These are phyloP conservation scores for Erodium trifolium DNA, from an alignment of 441 rosid genomes.

Conservation along the genomic window DNA sequence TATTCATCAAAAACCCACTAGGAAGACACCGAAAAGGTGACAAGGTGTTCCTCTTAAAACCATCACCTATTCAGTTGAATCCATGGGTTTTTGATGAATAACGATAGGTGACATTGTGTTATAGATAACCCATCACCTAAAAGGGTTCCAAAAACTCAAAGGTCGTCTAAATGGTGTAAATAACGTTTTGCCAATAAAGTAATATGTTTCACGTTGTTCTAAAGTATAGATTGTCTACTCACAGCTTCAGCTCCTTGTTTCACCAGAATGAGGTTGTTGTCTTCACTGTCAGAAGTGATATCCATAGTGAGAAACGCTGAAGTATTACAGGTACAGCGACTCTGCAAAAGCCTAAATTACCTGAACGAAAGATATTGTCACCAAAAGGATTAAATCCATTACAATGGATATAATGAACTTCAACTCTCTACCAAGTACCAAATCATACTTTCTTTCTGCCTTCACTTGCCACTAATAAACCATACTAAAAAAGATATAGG, in stretches of 20 bases:
- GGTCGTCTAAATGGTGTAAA: too few species aligned
- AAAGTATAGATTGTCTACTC: slow-evolving; percentile 22
- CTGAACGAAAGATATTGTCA: background rate
- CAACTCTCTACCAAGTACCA: background rate
- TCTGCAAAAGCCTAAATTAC: background rate
- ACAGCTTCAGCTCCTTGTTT: slow-evolving; percentile 99
- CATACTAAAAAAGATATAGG: background rate
- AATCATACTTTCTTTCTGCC: too few species aligned
- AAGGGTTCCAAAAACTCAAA: too few species aligned
- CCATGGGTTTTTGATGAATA: too few species aligned
- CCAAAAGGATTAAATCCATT: background rate
- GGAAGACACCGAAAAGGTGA: too few species aligned
- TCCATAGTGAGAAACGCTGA: slow-evolving; percentile 31
- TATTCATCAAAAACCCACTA: too few species aligned
- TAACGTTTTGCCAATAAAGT: too few species aligned
- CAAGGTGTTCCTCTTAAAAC: too few species aligned
- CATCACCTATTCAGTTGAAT: too few species aligned
- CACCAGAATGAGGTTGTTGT: slow-evolving; percentile 43
- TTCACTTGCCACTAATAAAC: too few species aligned
- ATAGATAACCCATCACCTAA: too few species aligned
- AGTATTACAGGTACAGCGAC: background rate
- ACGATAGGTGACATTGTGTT: too few species aligned
- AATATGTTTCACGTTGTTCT: background rate
- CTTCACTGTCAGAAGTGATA: slow-evolving; percentile 23
- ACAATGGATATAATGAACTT: background rate